Conservation (phyloP, 108 stramenopile species). For the Licmophora abbreviata region DNA sequence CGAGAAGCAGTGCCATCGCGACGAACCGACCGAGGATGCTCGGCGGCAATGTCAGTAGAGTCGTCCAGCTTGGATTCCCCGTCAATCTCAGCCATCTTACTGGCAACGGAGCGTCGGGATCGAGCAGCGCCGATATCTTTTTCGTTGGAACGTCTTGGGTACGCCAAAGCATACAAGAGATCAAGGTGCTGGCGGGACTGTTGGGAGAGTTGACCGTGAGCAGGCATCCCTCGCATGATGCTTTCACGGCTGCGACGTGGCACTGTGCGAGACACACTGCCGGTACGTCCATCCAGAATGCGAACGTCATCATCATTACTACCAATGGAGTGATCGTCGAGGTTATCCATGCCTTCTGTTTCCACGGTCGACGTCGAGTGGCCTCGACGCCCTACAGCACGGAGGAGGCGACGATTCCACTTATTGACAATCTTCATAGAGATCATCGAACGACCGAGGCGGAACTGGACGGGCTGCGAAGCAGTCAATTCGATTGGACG, state of each 20-base stretch:
- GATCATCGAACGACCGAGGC: constrained; percentile 79
- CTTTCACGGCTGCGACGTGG: constrained; percentile 66
- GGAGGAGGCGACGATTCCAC: constrained; percentile 71
- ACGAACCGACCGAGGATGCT: no score
- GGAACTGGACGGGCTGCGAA: constrained; percentile 75
- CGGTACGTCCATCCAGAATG: constrained; percentile 59
- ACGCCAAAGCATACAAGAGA: constrained; percentile 74
- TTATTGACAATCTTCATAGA: constrained; percentile 87
- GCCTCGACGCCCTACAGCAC: constrained; percentile 65
- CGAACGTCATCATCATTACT: constrained; percentile 80
- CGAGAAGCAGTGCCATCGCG: no score
- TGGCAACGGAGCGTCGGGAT: no score
- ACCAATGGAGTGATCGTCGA: constrained; percentile 72
- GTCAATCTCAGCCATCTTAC: no score
- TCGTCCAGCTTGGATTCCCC: no score
- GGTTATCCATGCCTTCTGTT: constrained; percentile 10
- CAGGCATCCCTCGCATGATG: constrained; percentile 65
- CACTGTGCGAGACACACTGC: constrained; percentile 50
- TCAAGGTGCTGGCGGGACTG: constrained; percentile 74
- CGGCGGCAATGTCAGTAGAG: no score
- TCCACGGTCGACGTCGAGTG: constrained; percentile 12
- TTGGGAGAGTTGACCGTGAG: constrained; percentile 66
- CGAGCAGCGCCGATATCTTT: no score
- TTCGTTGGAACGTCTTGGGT: constrained; percentile 47
- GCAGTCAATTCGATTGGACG: constrained; percentile 77